Evolutionary conservation across 768 basidiomycete species (phyloP).

Genomic region (Suillus brevipes): DNA sequence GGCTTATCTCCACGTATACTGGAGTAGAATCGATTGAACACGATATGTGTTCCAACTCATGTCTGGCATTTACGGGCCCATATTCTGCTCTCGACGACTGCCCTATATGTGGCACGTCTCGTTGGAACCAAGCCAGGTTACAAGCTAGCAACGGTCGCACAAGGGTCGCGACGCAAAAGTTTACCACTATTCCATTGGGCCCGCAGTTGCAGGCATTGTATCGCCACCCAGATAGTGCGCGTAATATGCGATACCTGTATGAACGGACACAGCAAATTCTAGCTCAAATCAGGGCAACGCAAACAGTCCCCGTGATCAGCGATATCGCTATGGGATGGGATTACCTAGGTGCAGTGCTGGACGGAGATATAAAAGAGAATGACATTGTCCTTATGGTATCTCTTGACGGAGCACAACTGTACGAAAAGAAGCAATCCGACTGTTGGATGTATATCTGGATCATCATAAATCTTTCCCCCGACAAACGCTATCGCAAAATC

Average conservation of each 20-base stretch:
- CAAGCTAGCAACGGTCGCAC: not conserved
- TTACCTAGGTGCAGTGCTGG: slow-evolving; percentile 1
- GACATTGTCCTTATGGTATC: slow-evolving; percentile 39
- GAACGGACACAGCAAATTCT: slow-evolving; percentile 16
- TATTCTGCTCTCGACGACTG: slow-evolving; percentile 33
- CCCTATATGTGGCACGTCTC: slow-evolving; percentile 30
- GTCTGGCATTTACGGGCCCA: slow-evolving; percentile 42
- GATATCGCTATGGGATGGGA: slow-evolving; percentile 15
- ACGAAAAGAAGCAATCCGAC: slow-evolving; percentile 38
- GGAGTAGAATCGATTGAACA: slow-evolving; percentile 36
- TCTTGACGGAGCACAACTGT: slow-evolving; percentile 44
- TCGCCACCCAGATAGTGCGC: slow-evolving; percentile 20
- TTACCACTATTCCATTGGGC: slow-evolving; percentile 40
- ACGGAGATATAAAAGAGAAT: slow-evolving; percentile 12
- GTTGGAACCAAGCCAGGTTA: slow-evolving; percentile 22
- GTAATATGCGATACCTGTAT: slow-evolving; percentile 30
- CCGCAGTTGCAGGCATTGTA: slow-evolving; percentile 45
- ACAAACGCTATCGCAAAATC: slow-evolving; percentile 12
- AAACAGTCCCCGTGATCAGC: not conserved
- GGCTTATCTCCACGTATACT: not conserved
- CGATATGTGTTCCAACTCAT: slow-evolving; percentile 46
- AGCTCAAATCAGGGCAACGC: slow-evolving; percentile 10
- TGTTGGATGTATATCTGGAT: slow-evolving; percentile 35
- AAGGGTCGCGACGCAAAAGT: slow-evolving; percentile 33
- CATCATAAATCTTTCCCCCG: slow-evolving; percentile 11